phyloP scores from a whole-genome alignment of 75 land plant species.

The Picea sitchensis region DNA sequence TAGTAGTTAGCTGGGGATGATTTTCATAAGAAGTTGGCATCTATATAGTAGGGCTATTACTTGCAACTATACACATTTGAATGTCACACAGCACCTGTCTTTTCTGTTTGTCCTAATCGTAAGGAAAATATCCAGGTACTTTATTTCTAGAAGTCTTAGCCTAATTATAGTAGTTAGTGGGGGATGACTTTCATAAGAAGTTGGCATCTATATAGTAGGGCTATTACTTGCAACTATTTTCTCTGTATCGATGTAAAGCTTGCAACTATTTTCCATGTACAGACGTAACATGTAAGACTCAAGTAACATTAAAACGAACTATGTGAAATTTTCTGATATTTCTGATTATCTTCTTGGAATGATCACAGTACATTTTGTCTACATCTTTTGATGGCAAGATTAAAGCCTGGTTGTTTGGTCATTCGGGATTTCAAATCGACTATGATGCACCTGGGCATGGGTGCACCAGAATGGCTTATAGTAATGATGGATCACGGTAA shows the following conservation, averaged over 20 bases:
- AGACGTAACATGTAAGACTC: no score
- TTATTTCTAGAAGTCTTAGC: neutral
- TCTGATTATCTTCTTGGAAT: neutral
- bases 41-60: no score
- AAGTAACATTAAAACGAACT: no score
- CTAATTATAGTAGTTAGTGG: neutral
- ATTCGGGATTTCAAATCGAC: constrained; percentile 73
- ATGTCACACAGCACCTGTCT: constrained; percentile 38
- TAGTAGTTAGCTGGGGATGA: no score
- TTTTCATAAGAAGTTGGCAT: no score
- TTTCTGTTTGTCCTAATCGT: constrained; percentile 39
- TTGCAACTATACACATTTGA: constrained; percentile 31
- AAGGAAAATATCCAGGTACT: constrained; percentile 37
- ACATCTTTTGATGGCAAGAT: constrained; percentile 96
- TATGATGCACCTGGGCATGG: constrained; percentile 91
- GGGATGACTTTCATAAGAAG: no score
- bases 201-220: no score
- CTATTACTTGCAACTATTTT: no score
- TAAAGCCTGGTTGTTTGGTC: constrained; percentile 89
- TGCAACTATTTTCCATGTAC: no score
- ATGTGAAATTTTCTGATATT: no score
- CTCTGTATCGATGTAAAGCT: no score
- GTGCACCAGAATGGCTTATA: constrained; percentile 91
- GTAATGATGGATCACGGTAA: constrained; percentile 89
- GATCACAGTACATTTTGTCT: constrained; percentile 79